These are phyloP conservation scores for Byssothecium circinans DNA, from an alignment of 2,329 filamentous ascomycete species.

Conservation along the genomic window DNA sequence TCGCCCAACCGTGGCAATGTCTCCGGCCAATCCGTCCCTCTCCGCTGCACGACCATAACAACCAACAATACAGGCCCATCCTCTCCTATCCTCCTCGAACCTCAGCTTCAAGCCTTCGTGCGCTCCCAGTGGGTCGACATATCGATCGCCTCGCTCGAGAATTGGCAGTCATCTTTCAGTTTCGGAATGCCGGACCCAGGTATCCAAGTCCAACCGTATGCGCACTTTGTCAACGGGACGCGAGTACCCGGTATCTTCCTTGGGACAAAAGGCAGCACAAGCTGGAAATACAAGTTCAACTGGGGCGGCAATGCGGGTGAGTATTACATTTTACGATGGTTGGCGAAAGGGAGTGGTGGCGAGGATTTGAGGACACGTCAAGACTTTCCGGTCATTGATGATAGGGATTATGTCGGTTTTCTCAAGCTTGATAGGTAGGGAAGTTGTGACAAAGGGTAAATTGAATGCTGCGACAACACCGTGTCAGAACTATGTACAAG, in stretches of 20 bases:
- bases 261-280: constrained; percentile 6
- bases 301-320: constrained; percentile 17
- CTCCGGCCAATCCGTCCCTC: background rate
- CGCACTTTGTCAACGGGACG: constrained; percentile 5
- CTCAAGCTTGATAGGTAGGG: constrained; percentile 8
- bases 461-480: background rate
- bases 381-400: constrained; percentile 10
- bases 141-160: constrained; percentile 9
- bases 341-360: background rate
- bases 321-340: constrained; percentile 15
- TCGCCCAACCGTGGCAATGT: background rate
- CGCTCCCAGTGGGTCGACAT: constrained; percentile 1
- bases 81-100: background rate
- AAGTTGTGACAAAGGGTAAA: background rate
- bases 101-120: constrained; percentile 2
- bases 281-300: constrained; percentile 13
- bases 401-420: constrained; percentile 13
- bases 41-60: constrained; percentile 5
- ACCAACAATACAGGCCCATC: background rate
- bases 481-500: background rate
- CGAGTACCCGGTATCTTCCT: constrained; percentile 6
- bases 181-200: constrained; percentile 5
- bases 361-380: constrained; percentile 3
- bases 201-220: constrained; percentile 7
- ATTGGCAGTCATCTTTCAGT: constrained; percentile 10